A percentile compares a stretch with the other conserved stretches of the same genome.
These are phyloP conservation scores for Termitomyces heimii DNA, from an alignment of 768 basidiomycete genomes.

Conservation along the genomic window DNA sequence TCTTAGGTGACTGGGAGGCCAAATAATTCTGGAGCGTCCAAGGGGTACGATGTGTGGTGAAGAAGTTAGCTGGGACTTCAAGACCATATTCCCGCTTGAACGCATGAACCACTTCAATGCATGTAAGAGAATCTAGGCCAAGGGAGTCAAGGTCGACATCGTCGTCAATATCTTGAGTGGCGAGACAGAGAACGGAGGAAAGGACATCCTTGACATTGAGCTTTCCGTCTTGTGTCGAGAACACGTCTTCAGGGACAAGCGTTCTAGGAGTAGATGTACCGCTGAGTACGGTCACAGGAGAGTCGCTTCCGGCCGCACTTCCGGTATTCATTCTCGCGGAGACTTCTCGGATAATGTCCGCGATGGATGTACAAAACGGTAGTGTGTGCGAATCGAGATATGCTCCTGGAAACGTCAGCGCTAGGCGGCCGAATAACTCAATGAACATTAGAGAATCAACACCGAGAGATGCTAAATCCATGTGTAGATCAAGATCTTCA, in stretches of 20 bases:
- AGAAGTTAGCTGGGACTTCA: slow-evolving; percentile 38
- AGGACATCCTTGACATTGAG: slow-evolving; percentile 32
- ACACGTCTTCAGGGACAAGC: slow-evolving; percentile 29
- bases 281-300: slow-evolving; percentile 13
- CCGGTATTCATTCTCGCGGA: slow-evolving; percentile 8
- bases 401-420: slow-evolving; percentile 24
- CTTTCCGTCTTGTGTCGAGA: slow-evolving; percentile 15
- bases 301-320: background rate
- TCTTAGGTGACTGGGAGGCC: background rate
- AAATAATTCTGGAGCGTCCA: slow-evolving; percentile 29
- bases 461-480: slow-evolving; percentile 47
- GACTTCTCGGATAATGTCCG: slow-evolving; percentile 27
- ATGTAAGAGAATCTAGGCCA: slow-evolving; percentile 60
- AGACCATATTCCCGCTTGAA: slow-evolving; percentile 35
- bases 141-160: slow-evolving; percentile 41
- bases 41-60: slow-evolving; percentile 34
- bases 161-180: slow-evolving; percentile 31
- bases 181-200: slow-evolving; percentile 39
- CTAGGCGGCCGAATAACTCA: slow-evolving; percentile 39
- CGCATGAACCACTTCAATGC: slow-evolving; percentile 53
- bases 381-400: slow-evolving; percentile 25
- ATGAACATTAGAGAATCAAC: slow-evolving; percentile 63
- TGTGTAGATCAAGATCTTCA: slow-evolving; percentile 25
- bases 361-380: slow-evolving; percentile 27
- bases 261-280: slow-evolving; percentile 30